Percentiles rank a stretch among this genome's conserved stretches.
These are phyloP conservation scores for Zea luxurians DNA, from an alignment of 176 grass and related monocot genomes.

Conservation along the genomic window DNA sequence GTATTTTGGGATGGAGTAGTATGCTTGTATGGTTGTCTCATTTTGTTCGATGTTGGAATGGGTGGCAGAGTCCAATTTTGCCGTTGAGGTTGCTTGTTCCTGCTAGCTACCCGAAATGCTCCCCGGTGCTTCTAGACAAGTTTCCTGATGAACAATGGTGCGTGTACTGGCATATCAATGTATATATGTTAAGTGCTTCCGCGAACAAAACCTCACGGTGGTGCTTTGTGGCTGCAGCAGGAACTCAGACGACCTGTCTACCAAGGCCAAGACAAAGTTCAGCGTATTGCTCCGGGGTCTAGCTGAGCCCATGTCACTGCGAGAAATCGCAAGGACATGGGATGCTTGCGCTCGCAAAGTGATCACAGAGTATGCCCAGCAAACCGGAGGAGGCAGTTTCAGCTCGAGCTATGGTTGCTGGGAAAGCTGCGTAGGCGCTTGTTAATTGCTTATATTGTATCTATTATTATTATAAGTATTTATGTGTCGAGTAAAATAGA, in stretches of 20 bases:
- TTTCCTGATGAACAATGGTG: slow-evolving; percentile 86
- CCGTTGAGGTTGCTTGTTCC: slow-evolving; percentile 94
- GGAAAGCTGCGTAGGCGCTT: slow-evolving; percentile 74
- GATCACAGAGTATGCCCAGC: slow-evolving; percentile 80
- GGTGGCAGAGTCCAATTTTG: slow-evolving; percentile 80
- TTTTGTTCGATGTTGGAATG: slow-evolving; percentile 22
- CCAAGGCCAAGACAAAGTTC: slow-evolving; percentile 70
- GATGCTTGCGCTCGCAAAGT: slow-evolving; percentile 71
- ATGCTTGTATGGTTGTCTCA: slow-evolving; percentile 4
- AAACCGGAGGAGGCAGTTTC: slow-evolving; percentile 87
- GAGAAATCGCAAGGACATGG: slow-evolving; percentile 89
- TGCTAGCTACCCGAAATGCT: slow-evolving; percentile 85
- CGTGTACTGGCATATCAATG: neutral
- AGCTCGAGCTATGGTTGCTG: slow-evolving; percentile 80
- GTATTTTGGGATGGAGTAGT: too few relatives aligned
- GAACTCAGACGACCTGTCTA: slow-evolving; percentile 77
- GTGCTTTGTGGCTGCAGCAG: slow-evolving; percentile 43
- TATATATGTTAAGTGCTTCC: neutral
- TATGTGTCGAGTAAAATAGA: neutral
- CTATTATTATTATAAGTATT: neutral
- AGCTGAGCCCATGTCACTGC: slow-evolving; percentile 73
- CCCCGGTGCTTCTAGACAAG: slow-evolving; percentile 87
- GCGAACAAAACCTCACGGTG: neutral
- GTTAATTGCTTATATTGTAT: slow-evolving; percentile 30
- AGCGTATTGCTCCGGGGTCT: slow-evolving; percentile 67